phyloP scores from a whole-genome alignment of 2,329 filamentous ascomycete genomes.

The Grosmannia penicillata region DNA sequence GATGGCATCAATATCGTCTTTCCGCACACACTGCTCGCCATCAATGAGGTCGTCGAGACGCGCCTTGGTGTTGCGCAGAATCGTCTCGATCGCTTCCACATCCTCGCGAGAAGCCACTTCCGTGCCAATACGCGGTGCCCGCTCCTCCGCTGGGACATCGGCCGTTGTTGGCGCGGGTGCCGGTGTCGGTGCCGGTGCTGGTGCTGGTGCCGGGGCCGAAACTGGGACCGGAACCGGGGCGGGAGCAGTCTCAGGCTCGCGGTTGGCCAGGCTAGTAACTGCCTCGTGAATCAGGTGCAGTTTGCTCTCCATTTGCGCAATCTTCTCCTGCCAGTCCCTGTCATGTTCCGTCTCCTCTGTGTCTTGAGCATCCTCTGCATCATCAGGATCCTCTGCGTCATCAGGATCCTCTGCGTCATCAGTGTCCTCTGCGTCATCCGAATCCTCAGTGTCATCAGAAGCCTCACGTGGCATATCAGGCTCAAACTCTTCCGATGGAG shows the following conservation, averaged over 20 bases:
- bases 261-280: slow-evolving; percentile 17
- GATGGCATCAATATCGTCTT: slow-evolving; percentile 50
- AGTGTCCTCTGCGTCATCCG: background rate
- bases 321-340: slow-evolving; percentile 14
- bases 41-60: slow-evolving; percentile 71
- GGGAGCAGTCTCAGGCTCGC: background rate
- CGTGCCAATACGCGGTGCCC: too few species aligned
- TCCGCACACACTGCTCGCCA: slow-evolving; percentile 53
- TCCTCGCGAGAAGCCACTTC: slow-evolving; percentile 63
- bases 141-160: background rate
- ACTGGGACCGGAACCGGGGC: background rate
- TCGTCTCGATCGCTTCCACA: slow-evolving; percentile 77
- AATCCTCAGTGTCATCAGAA: too few species aligned
- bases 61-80: slow-evolving; percentile 78
- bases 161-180: background rate
- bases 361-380: background rate
- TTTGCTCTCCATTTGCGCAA: slow-evolving; percentile 32
- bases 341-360: too few species aligned
- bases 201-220: background rate
- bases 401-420: background rate
- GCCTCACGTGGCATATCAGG: too few species aligned
- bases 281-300: slow-evolving; percentile 28
- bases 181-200: background rate
- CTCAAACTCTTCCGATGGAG: too few species aligned
- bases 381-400: background rate